A percentile compares a stretch with the other conserved stretches of the same genome.
Evolutionary conservation across 371 early-diverging fungal species (phyloP).

Genomic region (Syncephalastrum sp.): DNA sequence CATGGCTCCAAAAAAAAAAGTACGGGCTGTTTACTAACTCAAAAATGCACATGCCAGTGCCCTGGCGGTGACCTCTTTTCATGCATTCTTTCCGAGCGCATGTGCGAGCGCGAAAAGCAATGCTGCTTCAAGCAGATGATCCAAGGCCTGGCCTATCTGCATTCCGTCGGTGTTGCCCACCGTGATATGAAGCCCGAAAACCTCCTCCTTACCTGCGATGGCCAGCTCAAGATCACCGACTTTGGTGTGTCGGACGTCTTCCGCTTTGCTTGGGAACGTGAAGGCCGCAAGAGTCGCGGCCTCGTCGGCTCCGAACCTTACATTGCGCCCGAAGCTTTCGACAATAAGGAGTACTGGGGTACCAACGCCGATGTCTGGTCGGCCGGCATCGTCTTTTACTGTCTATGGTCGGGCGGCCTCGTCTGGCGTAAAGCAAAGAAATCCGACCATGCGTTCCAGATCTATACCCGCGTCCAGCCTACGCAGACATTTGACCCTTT

Average conservation of each 20-base stretch:
- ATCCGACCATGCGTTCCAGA: slow-evolving; percentile 60
- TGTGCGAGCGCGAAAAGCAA: slow-evolving; percentile 74
- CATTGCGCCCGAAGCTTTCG: slow-evolving; percentile 86
- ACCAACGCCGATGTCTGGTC: slow-evolving; percentile 82
- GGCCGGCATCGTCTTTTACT: slow-evolving; percentile 81
- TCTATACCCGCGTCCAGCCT: slow-evolving; percentile 46
- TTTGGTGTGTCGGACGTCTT: slow-evolving; percentile 97
- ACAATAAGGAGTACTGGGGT: slow-evolving; percentile 75
- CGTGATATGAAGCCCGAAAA: slow-evolving; percentile 91
- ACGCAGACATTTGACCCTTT: slow-evolving; percentile 61
- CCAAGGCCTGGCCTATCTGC: slow-evolving; percentile 85
- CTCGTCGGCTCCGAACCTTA: slow-evolving; percentile 89
- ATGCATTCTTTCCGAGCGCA: slow-evolving; percentile 69
- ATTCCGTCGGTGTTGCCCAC: slow-evolving; percentile 95
- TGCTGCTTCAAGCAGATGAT: slow-evolving; percentile 95
- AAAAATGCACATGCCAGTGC: slow-evolving; percentile 47
- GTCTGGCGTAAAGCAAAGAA: slow-evolving; percentile 75
- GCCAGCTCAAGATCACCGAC: slow-evolving; percentile 94
- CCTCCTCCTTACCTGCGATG: slow-evolving; percentile 77
- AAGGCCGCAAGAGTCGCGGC: slow-evolving; percentile 71
- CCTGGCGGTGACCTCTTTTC: slow-evolving; percentile 83
- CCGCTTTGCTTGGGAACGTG: slow-evolving; percentile 77
- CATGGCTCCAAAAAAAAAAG: neutral
- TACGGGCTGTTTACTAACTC: slow-evolving; percentile 33
- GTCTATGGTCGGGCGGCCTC: slow-evolving; percentile 51